Base-by-base conservation (phyloP, 371 early-diverging fungal species). In the Globomyces sp. region DNA sequence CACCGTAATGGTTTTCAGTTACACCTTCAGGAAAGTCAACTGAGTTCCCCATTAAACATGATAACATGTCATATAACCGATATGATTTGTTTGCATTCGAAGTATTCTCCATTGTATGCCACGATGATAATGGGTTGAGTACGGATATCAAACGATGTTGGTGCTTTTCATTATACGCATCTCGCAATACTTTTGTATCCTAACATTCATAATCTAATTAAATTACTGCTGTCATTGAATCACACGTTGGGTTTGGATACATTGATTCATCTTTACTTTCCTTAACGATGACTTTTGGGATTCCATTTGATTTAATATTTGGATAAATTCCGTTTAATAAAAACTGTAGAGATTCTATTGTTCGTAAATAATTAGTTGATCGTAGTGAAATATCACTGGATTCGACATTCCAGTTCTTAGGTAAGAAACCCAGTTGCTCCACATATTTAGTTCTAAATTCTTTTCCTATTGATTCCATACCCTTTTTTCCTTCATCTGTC, bases 261-360 rank as follows among this genome's bases (percentile, higher is more conserved):
- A 57, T 57, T 34, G 41, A 39, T 57, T 57, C 57, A 39, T 57
- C 24, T 41, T 57, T 36, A 8, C 9, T 41, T 10, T 41, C 41
- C 10, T 41, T 36, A 39, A 57, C 41, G 3, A 36, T 8, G 4
- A 50, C 52, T 9, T 61, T 34, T 39, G 40, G 50, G 9, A 4
- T 34, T 39, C 62, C 50, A 37, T 36, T 50, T 13, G 49, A 13
- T 6, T 41, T 39, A 5, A 39, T 57, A 39, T 57, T 57, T 2
- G 90, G 90, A 73, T 87, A 89, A 62, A 91, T 79, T 0, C 90
- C 89, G 50, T 76, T 79, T 39, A 92, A 65, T 11, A 88, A 58
- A 64, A 88, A 89, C 68, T 89, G 89, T 37, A 90, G 80, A 36
- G 87, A 87, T 60, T 91, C 91, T 64, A 89, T 80, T 2, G 92